Conservation (phyloP, 257 asterid genomes). For the Solanum habrochaites region DNA sequence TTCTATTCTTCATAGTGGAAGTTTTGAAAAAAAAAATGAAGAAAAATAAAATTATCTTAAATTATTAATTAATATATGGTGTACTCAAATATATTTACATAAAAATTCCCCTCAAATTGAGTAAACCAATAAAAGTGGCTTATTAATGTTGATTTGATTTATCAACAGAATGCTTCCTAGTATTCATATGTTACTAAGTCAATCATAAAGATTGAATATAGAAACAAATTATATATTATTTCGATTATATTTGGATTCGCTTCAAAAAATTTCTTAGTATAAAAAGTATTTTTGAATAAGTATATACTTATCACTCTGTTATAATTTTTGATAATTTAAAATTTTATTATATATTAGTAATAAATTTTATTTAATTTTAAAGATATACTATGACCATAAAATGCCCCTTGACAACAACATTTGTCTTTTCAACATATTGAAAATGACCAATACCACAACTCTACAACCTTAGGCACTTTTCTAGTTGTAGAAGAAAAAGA, state of each 20-base stretch:
- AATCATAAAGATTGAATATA: background rate
- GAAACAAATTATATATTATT: background rate
- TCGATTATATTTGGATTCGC: background rate
- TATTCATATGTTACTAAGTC: background rate
- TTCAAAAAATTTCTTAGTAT: too few relatives aligned
- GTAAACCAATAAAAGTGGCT: background rate
- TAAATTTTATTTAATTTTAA: background rate
- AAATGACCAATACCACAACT: background rate
- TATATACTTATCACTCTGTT: background rate
- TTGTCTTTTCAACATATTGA: background rate
- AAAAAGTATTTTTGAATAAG: background rate
- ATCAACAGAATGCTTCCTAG: background rate
- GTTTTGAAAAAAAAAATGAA: background rate
- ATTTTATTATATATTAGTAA: too few relatives aligned
- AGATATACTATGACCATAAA: background rate
- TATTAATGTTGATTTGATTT: background rate
- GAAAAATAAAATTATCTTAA: background rate
- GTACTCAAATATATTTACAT: background rate
- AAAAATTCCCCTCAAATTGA: background rate
- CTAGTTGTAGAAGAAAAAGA: background rate
- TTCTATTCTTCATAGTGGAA: background rate
- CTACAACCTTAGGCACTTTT: background rate
- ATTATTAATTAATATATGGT: background rate
- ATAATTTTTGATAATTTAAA: too few relatives aligned
- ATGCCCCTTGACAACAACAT: background rate